Evolutionary conservation across 208 protist species (phyloP).

Genomic region (Herpetomonas muscarum): DNA sequence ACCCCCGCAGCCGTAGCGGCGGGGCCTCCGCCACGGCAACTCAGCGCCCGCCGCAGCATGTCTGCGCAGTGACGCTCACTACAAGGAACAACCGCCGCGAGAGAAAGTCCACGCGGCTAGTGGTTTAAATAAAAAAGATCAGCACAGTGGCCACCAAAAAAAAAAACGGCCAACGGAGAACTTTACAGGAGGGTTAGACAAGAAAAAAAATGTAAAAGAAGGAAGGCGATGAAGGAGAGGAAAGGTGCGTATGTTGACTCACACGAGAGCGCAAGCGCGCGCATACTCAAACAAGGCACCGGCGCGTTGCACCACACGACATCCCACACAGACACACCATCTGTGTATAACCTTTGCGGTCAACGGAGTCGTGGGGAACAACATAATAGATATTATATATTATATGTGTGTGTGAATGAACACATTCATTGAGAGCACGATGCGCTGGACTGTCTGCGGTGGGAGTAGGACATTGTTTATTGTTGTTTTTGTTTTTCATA

Average conservation of each 20-base stretch:
- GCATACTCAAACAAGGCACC: not conserved
- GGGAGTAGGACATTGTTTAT: too few species aligned
- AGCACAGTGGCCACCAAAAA: not conserved
- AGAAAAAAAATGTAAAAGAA: slow-evolving; percentile 15
- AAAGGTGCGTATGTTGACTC: too few species aligned
- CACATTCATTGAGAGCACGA: not conserved
- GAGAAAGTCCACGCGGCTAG: too few species aligned
- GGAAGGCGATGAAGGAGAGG: too few species aligned
- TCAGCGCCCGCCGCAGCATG: too few species aligned
- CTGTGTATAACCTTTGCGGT: not conserved
- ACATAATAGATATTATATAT: not conserved
- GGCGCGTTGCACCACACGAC: not conserved
- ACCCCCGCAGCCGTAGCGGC: not conserved
- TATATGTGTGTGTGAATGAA: not conserved
- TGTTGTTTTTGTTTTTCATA: too few species aligned
- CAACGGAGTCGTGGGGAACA: too few species aligned
- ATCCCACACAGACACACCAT: not conserved
- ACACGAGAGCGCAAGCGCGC: too few species aligned
- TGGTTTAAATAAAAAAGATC: not conserved
- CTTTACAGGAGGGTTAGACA: slow-evolving; percentile 6
- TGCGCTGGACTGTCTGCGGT: too few species aligned
- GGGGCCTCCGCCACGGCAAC: not conserved
- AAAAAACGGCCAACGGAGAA: slow-evolving; percentile 1
- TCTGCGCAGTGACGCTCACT: too few species aligned
- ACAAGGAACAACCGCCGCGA: too few species aligned